A percentile compares a stretch with the other conserved stretches of the same genome.
Conservation (phyloP, 202 grass and related monocot species). For the Bolboschoenoplectus hybrid region DNA sequence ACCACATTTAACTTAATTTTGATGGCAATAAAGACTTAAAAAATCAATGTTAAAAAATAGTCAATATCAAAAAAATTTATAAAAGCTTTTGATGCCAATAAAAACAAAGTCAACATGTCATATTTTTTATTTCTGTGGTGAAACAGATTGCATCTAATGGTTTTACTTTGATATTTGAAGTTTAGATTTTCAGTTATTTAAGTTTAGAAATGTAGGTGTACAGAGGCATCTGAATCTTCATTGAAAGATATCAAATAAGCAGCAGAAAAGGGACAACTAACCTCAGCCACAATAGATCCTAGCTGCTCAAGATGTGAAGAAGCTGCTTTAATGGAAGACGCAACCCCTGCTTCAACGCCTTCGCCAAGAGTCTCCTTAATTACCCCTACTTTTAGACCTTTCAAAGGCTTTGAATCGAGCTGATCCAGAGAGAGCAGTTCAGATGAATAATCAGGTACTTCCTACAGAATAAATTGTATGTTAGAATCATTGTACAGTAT, state of each 20-base stretch:
- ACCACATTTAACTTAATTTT: not conserved
- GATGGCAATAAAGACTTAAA: not conserved
- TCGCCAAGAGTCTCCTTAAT: constrained; percentile 90
- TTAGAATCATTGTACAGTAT: not conserved
- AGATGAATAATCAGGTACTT: constrained; percentile 80
- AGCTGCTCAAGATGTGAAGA: constrained; percentile 80
- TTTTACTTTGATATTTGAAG: constrained; percentile 1
- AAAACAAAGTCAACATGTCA: not conserved
- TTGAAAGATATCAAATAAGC: constrained; percentile 7
- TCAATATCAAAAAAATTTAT: not conserved
- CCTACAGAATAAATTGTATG: constrained; percentile 45
- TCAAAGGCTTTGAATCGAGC: constrained; percentile 82
- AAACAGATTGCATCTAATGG: not conserved
- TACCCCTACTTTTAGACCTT: constrained; percentile 71
- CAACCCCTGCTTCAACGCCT: constrained; percentile 69
- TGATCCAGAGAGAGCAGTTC: constrained; percentile 56
- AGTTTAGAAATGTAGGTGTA: not conserved
- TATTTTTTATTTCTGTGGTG: not conserved
- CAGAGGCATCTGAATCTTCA: not conserved
- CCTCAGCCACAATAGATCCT: constrained; percentile 80
- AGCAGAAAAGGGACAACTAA: constrained; percentile 40
- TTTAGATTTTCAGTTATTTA: not conserved
- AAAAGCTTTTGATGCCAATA: not conserved
- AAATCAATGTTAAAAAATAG: not conserved
- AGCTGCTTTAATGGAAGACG: constrained; percentile 74